Base-by-base conservation (phyloP, 495 filamentous ascomycete species). In the Thermochaetoides thermophila region DNA sequence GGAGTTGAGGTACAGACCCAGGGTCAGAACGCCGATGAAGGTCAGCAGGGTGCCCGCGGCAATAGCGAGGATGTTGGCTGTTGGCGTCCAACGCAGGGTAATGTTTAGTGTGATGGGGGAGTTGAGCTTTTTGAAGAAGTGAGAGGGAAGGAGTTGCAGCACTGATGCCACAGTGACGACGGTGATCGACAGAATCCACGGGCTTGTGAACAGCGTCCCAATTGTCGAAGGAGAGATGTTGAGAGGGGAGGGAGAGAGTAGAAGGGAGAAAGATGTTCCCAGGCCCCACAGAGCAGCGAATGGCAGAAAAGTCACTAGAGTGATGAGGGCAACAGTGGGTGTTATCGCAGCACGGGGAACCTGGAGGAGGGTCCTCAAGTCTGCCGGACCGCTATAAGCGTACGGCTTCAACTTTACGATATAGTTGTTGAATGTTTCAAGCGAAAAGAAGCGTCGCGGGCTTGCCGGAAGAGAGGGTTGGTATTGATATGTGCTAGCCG, bases 201-300 rank as follows among this genome's bases (percentile, higher is more conserved):
- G 56, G 0, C 44, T 53, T 7, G 50, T 49, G 46, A 66, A 52
- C n/a, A 71, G 39, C 20, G 46, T 42, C 7, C 66, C 66, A 9
- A 68, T 37, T 3, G 45, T 45, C 6, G 41, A 36, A 3, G 59
- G 48, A 17, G 50, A 44, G 35, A 63, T 45, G 39, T 49, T 44
- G 41, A 63, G 61, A 11, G 64, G 61, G 11, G 59, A 50, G 3
- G 59, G 53, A 4, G 53, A 32, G 49, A 69, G 64, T 22, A 68
- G 41, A 4, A 64, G 48, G 5, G 64, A 64, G 26, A 69, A 46
- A 1, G 61, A 61, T 18, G 48, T 38, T 13, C 51, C 33, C 3
- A 67, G 26, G 11, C 58, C 57, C 55, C 61, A 65, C 19, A 66
- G 53, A 8, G 55, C 39, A 12, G 54, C 51, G 29, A 54, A 47